phyloP scores from a whole-genome alignment of 2,329 filamentous ascomycete species.

The Aspergillus pseudoviridinutans region DNA sequence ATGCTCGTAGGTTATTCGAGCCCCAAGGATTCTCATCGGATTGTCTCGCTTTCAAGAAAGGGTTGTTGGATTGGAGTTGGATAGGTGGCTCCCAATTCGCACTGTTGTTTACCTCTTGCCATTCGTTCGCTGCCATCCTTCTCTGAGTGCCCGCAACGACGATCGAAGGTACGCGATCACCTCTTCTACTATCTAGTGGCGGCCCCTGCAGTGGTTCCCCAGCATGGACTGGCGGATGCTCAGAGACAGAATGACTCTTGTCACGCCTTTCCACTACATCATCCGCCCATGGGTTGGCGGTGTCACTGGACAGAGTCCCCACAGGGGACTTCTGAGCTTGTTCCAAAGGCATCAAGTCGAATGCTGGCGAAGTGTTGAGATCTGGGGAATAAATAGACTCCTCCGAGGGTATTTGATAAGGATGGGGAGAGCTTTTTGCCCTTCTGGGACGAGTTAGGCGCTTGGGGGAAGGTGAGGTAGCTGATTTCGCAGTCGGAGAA shows the following conservation, averaged over 20 bases:
- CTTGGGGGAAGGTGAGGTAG: constrained; percentile 25
- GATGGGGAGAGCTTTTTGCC: constrained; percentile 26
- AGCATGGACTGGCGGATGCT: constrained; percentile 3
- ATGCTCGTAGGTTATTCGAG: constrained; percentile 12
- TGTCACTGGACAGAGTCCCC: constrained; percentile 24
- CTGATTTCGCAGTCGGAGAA: constrained; percentile 27
- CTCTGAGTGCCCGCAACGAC: constrained; percentile 20
- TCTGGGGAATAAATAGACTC: constrained; percentile 36
- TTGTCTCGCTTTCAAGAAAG: constrained; percentile 32
- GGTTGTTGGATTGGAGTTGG: constrained; percentile 38
- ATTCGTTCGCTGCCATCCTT: constrained; percentile 19
- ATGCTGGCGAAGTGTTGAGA: constrained; percentile 35
- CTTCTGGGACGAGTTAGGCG: constrained; percentile 24
- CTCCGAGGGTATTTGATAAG: constrained; percentile 21
- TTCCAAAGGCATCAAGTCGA: constrained; percentile 36
- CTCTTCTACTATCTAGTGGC: constrained; percentile 5
- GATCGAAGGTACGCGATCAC: constrained; percentile 18
- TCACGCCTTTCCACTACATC: constrained; percentile 22
- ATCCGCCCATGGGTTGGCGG: constrained; percentile 31
- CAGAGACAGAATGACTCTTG: constrained; percentile 8
- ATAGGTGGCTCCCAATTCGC: constrained; percentile 21
- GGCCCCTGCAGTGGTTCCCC: constrained; percentile 1
- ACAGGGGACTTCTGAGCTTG: constrained; percentile 35
- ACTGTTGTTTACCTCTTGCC: constrained; percentile 15
- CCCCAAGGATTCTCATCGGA: constrained; percentile 19